Evolutionary conservation across 2,329 filamentous ascomycete species (phyloP).

Genomic region (Gaeumannomyces sp.): DNA sequence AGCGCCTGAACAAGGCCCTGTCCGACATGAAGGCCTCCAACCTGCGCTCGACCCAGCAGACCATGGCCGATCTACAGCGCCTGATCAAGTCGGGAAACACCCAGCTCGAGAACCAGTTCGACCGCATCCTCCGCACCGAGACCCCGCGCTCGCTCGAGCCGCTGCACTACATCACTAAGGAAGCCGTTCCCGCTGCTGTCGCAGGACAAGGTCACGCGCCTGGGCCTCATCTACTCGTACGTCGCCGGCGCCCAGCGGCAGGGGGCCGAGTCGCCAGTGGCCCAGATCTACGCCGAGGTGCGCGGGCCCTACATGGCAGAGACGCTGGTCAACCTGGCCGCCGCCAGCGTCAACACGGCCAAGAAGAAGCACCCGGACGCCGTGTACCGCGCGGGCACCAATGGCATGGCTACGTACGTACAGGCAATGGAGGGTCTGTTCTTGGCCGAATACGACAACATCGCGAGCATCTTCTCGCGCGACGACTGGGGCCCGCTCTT

Average conservation of each 20-base stretch:
- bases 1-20: conserved; percentile 80
- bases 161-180: conserved; percentile 86
- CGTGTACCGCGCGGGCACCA: conserved; percentile 81
- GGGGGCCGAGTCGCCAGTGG: conserved; percentile 59
- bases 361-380: conserved; percentile 77
- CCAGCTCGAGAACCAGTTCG: conserved; percentile 79
- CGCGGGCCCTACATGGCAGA: conserved; percentile 79
- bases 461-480: conserved; percentile 76
- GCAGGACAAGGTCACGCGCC: conserved; percentile 66
- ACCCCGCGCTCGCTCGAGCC: conserved; percentile 80
- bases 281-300: conserved; percentile 78
- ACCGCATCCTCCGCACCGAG: conserved; percentile 66
- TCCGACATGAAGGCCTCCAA: conserved; percentile 84
- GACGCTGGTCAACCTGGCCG: conserved; percentile 78
- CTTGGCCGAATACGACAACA: conserved; percentile 82
- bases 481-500: conserved; percentile 81
- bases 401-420: conserved; percentile 85
- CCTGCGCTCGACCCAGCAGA: conserved; percentile 83
- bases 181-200: conserved; percentile 75
- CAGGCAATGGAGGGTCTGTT: conserved; percentile 84
- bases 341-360: conserved; percentile 76
- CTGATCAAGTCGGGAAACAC: conserved; percentile 73
- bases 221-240: conserved; percentile 74
- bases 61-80: conserved; percentile 70
- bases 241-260: conserved; percentile 56